phyloP scores from a whole-genome alignment of 139 green algal species.

The Closterium sp. region DNA sequence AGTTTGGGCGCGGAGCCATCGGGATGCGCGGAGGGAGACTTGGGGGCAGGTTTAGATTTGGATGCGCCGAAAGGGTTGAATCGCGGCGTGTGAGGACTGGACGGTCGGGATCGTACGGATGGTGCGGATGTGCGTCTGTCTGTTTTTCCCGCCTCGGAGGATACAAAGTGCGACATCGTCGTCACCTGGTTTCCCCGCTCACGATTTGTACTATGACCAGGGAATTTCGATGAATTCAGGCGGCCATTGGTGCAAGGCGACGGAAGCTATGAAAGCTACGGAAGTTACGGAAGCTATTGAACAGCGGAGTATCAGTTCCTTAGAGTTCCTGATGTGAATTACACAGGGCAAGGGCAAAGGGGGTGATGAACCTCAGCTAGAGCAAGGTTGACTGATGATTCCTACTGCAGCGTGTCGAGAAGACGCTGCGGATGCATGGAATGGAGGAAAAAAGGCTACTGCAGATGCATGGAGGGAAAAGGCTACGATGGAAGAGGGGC shows the following conservation, averaged over 20 bases:
- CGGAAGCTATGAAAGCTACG: not conserved
- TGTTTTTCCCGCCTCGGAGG: not conserved
- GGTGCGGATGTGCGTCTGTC: not conserved
- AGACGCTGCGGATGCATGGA: not conserved
- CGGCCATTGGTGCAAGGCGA: not conserved
- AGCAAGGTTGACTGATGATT: not conserved
- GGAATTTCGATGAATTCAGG: not conserved
- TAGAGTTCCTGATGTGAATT: not conserved
- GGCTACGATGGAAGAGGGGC: not conserved
- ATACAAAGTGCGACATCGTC: not conserved
- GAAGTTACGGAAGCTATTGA: not conserved
- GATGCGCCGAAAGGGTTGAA: not conserved
- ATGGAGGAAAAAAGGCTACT: no score
- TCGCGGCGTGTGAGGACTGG: not conserved
- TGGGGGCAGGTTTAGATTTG: not conserved
- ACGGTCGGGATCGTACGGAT: not conserved
- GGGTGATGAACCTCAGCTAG: not conserved
- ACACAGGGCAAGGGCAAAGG: not conserved
- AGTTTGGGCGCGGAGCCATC: not conserved
- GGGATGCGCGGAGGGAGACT: not conserved
- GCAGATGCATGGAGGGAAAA: not conserved
- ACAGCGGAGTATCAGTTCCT: not conserved
- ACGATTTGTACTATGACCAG: not conserved
- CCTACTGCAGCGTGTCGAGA: not conserved
- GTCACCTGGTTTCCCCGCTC: not conserved